Evolutionary conservation across 257 asterid genomes (phyloP).

Genomic region (Solanum pennellii): DNA sequence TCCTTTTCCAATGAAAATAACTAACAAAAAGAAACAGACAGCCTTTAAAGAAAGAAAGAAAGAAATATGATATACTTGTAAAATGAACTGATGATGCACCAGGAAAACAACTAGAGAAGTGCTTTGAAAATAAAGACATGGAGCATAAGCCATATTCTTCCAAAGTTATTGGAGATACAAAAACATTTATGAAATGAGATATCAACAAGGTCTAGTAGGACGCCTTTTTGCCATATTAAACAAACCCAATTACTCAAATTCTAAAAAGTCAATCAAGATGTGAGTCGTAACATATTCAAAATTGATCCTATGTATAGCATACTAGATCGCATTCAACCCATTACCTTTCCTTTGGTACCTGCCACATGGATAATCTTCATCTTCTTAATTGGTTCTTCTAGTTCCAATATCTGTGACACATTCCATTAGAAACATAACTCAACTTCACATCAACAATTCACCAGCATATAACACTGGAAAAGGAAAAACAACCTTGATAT

Average conservation of each 20-base stretch:
- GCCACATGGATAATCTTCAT: conserved; percentile 97
- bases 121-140: not conserved
- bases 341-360: conserved; percentile 97
- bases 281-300: not conserved
- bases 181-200: not conserved
- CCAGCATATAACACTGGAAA: not conserved
- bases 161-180: not conserved
- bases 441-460: not conserved
- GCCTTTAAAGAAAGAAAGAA: not conserved
- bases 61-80: not conserved
- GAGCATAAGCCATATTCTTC: not conserved
- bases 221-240: not conserved
- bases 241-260: not conserved
- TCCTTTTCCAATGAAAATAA: not conserved
- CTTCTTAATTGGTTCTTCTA: conserved; percentile 73
- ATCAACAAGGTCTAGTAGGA: not conserved
- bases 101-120: not conserved
- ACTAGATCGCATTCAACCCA: not conserved
- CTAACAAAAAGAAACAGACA: not conserved
- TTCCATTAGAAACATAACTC: not conserved
- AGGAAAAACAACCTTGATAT: conserved; percentile 43
- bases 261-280: not conserved
- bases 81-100: not conserved
- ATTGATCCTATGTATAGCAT: not conserved
- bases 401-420: conserved; percentile 53